Conservation (phyloP, 495 filamentous ascomycete species). For the Haplographium delicatum region DNA sequence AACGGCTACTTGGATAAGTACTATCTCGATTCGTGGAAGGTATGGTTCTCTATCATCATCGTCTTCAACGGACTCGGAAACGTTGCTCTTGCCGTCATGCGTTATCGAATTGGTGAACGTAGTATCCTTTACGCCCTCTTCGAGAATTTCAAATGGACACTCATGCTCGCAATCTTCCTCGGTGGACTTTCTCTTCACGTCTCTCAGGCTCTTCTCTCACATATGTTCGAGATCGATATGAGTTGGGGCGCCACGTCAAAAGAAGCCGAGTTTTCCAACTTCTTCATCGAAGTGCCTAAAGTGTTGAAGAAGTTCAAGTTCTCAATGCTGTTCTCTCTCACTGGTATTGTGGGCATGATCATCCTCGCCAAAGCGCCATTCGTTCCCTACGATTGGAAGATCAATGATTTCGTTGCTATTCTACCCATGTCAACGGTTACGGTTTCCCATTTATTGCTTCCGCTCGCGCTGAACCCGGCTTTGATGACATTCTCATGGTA, state of each 20-base stretch:
- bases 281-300: constrained; percentile 76
- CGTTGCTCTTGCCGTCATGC: constrained; percentile 58
- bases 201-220: constrained; percentile 58
- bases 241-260: constrained; percentile 67
- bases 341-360: constrained; percentile 61
- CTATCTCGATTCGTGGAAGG: constrained; percentile 71
- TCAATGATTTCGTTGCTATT: constrained; percentile 75
- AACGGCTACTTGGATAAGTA: constrained; percentile 69
- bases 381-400: constrained; percentile 62
- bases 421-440: constrained; percentile 71
- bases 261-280: constrained; percentile 69
- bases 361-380: constrained; percentile 59
- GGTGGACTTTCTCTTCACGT: constrained; percentile 67
- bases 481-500: constrained; percentile 79
- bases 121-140: constrained; percentile 48
- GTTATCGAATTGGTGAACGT: constrained; percentile 60
- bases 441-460: constrained; percentile 62
- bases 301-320: constrained; percentile 74
- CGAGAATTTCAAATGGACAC: constrained; percentile 70
- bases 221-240: constrained; percentile 72
- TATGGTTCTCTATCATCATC: constrained; percentile 68
- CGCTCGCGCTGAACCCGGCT: constrained; percentile 69
- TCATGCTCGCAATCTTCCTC: constrained; percentile 63
- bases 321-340: constrained; percentile 59
- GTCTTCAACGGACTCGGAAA: constrained; percentile 68